Conservation (phyloP, 1,284 basidiomycete species). For the Porodaedalea pini region DNA sequence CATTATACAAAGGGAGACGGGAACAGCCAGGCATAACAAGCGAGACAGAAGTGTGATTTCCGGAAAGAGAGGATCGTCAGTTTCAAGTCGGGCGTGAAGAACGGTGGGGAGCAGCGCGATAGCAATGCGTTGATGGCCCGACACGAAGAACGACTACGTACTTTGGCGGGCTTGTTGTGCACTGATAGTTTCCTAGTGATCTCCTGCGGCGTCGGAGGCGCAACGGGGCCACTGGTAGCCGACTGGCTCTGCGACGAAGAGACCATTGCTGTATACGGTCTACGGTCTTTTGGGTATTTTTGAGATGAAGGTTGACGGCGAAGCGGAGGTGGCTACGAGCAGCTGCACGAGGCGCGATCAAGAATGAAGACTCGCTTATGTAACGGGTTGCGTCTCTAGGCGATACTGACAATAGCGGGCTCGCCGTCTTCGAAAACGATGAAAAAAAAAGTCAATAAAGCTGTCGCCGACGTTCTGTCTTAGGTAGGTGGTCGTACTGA, state of each 20-base stretch:
- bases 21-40: not conserved
- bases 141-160: slow-evolving; percentile 7
- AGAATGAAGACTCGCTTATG: not conserved
- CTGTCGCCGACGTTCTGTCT: too few relatives aligned
- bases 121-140: slow-evolving; percentile 16
- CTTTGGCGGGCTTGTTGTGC: slow-evolving; percentile 37
- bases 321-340: not conserved
- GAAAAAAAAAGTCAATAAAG: too few relatives aligned
- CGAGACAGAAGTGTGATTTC: not conserved
- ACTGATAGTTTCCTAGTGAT: slow-evolving; percentile 84
- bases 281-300: slow-evolving; percentile 2
- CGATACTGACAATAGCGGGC: slow-evolving; percentile 2
- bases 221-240: slow-evolving; percentile 33
- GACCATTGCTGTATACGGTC: slow-evolving; percentile 2
- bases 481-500: too few relatives aligned
- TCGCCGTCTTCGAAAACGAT: too few relatives aligned
- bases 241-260: slow-evolving; percentile 6
- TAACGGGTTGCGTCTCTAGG: slow-evolving; percentile 8
- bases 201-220: slow-evolving; percentile 81
- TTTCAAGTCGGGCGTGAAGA: not conserved
- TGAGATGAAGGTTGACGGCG: not conserved
- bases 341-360: not conserved
- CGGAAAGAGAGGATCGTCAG: slow-evolving; percentile 8
- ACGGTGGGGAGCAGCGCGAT: not conserved
- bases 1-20: not conserved